These are phyloP conservation scores for Dissophora ornata DNA, from an alignment of 192 early-diverging fungal genomes.

Conservation along the genomic window DNA sequence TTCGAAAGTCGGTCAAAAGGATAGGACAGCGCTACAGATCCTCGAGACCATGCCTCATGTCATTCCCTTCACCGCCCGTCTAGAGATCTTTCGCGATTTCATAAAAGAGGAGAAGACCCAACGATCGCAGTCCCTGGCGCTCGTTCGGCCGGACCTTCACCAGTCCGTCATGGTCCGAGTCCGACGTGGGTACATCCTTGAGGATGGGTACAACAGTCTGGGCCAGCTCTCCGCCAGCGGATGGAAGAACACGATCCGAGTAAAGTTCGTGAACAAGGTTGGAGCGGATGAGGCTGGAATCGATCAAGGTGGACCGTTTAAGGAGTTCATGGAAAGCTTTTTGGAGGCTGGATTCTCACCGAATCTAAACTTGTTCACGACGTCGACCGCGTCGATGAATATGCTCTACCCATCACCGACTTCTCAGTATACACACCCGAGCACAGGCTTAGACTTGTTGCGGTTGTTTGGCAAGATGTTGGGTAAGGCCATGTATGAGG, in stretches of 20 bases:
- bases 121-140: constrained; percentile 14
- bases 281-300: constrained; percentile 78
- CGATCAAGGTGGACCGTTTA: constrained; percentile 88
- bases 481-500: constrained; percentile 74
- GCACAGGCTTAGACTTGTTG: constrained; percentile 56
- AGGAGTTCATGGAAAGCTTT: constrained; percentile 70
- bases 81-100: constrained; percentile 86
- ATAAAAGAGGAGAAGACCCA: constrained; percentile 68
- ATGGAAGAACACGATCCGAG: constrained; percentile 63
- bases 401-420: constrained; percentile 61
- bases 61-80: constrained; percentile 85
- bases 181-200: constrained; percentile 71
- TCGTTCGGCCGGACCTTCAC: constrained; percentile 39
- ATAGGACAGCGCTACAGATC: constrained; percentile 64
- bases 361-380: constrained; percentile 61
- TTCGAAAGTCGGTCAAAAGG: constrained; percentile 51
- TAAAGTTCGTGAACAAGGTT: constrained; percentile 63
- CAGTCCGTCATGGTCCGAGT: constrained; percentile 60
- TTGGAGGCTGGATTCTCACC: constrained; percentile 65
- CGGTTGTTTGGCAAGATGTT: constrained; percentile 69
- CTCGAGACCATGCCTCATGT: constrained; percentile 89
- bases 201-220: constrained; percentile 75
- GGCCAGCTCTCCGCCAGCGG: constrained; percentile 54
- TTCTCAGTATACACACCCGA: constrained; percentile 46
- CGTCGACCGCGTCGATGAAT: constrained; percentile 56